Conservation (phyloP, 176 grass and related monocot species). For the Tillandsia leiboldiana region DNA sequence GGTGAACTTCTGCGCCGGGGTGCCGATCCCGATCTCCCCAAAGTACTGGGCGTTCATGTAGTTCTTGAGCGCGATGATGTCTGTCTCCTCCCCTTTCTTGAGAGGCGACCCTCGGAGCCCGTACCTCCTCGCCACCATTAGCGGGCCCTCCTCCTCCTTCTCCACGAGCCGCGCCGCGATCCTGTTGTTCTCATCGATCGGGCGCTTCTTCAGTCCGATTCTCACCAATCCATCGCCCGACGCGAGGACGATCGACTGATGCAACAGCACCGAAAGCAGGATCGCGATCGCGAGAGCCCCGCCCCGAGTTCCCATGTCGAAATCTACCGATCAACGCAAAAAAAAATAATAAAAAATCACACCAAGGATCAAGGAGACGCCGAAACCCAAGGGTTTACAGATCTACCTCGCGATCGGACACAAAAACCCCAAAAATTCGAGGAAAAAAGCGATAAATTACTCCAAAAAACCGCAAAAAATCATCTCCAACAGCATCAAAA, state of each 20-base stretch:
- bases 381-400: background rate
- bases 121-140: constrained; percentile 30
- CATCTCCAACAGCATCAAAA: background rate
- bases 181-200: constrained; percentile 15
- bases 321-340: background rate
- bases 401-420: background rate
- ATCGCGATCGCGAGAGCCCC: constrained; percentile 16
- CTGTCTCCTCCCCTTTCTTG: constrained; percentile 19
- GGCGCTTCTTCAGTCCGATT: constrained; percentile 52
- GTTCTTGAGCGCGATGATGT: constrained; percentile 62
- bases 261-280: constrained; percentile 34
- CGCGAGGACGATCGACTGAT: constrained; percentile 24
- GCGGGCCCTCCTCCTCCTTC: constrained; percentile 14
- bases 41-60: constrained; percentile 87
- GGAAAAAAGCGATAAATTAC: background rate
- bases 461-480: background rate
- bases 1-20: constrained; percentile 70
- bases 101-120: constrained; percentile 20
- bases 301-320: constrained; percentile 37
- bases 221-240: constrained; percentile 38
- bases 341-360: background rate
- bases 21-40: constrained; percentile 61
- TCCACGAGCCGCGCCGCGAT: constrained; percentile 5
- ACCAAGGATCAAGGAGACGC: background rate
- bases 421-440: background rate